phyloP scores from a whole-genome alignment of 2,329 filamentous ascomycete genomes.

The Diplodia seriata region DNA sequence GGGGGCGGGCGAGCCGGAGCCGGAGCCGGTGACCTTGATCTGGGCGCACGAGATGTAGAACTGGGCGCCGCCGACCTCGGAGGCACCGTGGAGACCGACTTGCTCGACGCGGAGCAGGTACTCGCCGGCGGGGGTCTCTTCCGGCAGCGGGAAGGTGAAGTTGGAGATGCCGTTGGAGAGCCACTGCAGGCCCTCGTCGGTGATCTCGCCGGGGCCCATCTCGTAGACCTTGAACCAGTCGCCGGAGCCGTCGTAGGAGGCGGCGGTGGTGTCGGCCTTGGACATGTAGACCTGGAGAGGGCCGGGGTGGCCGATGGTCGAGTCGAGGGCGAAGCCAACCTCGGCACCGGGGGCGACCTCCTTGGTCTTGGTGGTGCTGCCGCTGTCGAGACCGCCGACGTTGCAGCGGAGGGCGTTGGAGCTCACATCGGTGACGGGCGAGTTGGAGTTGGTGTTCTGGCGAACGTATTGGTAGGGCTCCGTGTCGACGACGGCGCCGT shows the following conservation, averaged over 20 bases:
- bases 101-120: constrained; percentile 48
- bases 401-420: constrained; percentile 47
- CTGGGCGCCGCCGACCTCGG: constrained; percentile 39
- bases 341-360: constrained; percentile 49
- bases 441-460: constrained; percentile 43
- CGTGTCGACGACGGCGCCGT: constrained; percentile 44
- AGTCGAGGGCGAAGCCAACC: constrained; percentile 59
- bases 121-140: constrained; percentile 50
- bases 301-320: constrained; percentile 54
- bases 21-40: constrained; percentile 54
- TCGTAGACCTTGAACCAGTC: constrained; percentile 48
- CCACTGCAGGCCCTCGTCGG: constrained; percentile 48
- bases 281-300: constrained; percentile 49
- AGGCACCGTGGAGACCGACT: constrained; percentile 42
- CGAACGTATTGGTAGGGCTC: constrained; percentile 26
- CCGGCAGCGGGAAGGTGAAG: constrained; percentile 50
- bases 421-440: constrained; percentile 42
- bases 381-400: constrained; percentile 42
- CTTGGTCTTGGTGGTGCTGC: constrained; percentile 46
- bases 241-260: constrained; percentile 71
- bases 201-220: constrained; percentile 40
- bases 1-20: constrained; percentile 52
- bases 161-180: constrained; percentile 46
- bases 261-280: constrained; percentile 68
- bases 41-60: constrained; percentile 51